Conservation (phyloP, 352 stramenopile genomes). For the Sclerospora graminicola region DNA sequence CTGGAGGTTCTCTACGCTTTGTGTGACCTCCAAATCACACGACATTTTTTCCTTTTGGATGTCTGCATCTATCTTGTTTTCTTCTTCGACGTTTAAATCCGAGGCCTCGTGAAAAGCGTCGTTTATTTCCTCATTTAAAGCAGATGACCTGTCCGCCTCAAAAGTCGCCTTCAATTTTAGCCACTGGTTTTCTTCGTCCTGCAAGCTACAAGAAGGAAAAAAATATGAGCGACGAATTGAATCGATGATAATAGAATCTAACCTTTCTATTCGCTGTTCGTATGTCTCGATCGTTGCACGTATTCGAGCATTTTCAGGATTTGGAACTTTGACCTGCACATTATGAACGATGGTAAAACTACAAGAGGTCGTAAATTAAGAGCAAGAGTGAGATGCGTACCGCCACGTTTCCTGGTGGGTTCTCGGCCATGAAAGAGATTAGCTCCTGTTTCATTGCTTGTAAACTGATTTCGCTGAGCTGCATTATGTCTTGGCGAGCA, state of each 20-base stretch:
- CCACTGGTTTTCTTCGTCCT: conserved; percentile 48
- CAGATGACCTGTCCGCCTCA: conserved; percentile 15
- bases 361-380: background rate
- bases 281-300: conserved; percentile 36
- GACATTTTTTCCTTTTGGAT: conserved; percentile 7
- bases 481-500: conserved; percentile 48
- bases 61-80: background rate
- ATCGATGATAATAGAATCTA: background rate
- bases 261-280: conserved; percentile 34
- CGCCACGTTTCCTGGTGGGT: conserved; percentile 34
- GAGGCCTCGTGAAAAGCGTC: background rate
- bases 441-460: conserved; percentile 56
- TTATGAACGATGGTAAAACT: background rate
- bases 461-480: conserved; percentile 55
- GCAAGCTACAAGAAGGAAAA: conserved; percentile 19
- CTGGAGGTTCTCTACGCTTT: conserved; percentile 36
- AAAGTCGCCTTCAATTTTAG: conserved; percentile 28
- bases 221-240: background rate
- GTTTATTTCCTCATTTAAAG: conserved; percentile 3
- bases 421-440: conserved; percentile 42
- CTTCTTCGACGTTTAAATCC: background rate
- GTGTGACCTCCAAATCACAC: conserved; percentile 36
- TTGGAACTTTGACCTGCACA: conserved; percentile 31
- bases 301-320: conserved; percentile 55
- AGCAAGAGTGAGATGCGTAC: conserved; percentile 13